Base-by-base conservation (phyloP, 768 basidiomycete genomes). In the Auricularia auricula-judae region DNA sequence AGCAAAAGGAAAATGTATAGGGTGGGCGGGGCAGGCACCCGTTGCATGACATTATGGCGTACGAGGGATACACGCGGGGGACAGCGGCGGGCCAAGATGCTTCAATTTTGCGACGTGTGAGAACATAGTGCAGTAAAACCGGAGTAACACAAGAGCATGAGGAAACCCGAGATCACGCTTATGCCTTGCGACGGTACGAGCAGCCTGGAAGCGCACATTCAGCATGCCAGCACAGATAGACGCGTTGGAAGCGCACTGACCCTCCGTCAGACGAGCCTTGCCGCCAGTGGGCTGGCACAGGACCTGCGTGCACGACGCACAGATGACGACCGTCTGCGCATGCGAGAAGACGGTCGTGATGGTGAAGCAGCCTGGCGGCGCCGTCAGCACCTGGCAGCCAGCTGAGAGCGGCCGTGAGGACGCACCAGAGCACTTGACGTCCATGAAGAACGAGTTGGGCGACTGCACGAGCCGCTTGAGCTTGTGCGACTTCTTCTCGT, bases 401-500 rank as follows among this genome's bases (percentile, higher is more conserved):
- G 33, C 21, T 64, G 63, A 29, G 68, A 69, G 69, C 68, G 65
- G 67, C 42, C 4, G 43, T 8, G 42, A 18, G n/a, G 34, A 79
- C 87, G 66, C 67, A 93, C 92, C 94, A 71, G 96, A 88, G 80
- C 96, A 98, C 79, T 98, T 99, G 72, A 98, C 95, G 73, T 99
- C 97, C 97, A 99, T 98, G 81, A 98, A 98, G 81, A 92, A 98
- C 42, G 96, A 98, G 80, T 98, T 93, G 69, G 97, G 97, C 63
- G 88, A 88, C 80, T 98, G 97, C 71, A 99, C 97, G 72, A 98
- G 88, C 76, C 94, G 89, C 86, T 99, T 98, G 77, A 98, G 91
- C 84, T 98, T 98, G 89, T 98, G 96, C 77, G 86, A 88, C 77
- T 82, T 87, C 78, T 80, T 87, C 80, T 96, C 91, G 71, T 85